Conservation (phyloP, 108 stramenopile genomes). For the Skeletonema tropicum region DNA sequence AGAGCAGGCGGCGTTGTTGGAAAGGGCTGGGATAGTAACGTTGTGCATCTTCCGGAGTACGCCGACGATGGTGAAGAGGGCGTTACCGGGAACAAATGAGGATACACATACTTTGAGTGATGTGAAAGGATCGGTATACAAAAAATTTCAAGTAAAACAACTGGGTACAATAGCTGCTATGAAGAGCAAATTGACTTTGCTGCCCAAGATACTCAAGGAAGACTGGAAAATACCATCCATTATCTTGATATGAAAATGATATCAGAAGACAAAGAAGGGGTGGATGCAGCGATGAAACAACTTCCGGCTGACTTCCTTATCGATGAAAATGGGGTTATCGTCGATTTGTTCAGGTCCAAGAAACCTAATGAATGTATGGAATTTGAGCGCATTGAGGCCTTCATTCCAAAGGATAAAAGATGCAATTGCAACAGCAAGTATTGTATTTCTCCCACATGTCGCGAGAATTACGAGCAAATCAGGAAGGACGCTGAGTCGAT, state of each 20-base stretch:
- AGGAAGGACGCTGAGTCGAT: background rate
- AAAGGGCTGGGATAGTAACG: constrained; percentile 7
- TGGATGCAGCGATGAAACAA: background rate
- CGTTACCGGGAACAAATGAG: background rate
- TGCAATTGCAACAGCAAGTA: constrained; percentile 15
- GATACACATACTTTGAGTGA: constrained; percentile 10
- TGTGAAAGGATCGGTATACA: constrained; percentile 4
- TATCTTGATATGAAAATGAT: background rate
- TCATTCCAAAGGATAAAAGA: constrained; percentile 13
- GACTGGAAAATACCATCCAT: background rate
- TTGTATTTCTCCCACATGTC: constrained; percentile 4
- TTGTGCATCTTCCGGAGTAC: background rate
- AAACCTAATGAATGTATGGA: constrained; percentile 1
- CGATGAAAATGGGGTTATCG: constrained; percentile 18
- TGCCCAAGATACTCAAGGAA: background rate
- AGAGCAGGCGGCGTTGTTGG: constrained; percentile 10
- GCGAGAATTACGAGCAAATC: background rate
- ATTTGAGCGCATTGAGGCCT: constrained; percentile 12
- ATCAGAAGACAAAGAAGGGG: background rate
- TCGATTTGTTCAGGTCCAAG: constrained; percentile 13
- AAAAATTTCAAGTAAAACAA: constrained; percentile 3
- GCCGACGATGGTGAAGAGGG: background rate
- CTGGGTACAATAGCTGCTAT: too few species aligned
- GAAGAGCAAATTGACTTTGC: background rate
- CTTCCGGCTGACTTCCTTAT: constrained; percentile 15